These are phyloP conservation scores for Liriodendron chinense DNA, from an alignment of 164 flowering plant species.

Conservation along the genomic window DNA sequence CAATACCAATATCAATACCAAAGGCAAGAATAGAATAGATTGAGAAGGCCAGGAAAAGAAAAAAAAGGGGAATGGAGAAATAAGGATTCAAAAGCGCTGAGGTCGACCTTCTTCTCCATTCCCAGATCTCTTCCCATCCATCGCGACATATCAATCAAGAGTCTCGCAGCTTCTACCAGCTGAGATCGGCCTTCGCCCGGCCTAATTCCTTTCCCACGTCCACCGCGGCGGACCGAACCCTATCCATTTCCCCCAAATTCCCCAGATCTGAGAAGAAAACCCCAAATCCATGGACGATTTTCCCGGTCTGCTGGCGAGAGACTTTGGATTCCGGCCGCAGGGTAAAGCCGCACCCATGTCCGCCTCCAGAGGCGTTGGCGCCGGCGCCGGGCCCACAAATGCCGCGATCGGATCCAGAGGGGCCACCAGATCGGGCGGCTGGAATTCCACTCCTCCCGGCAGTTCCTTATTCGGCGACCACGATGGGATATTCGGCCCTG, in stretches of 20 bases:
- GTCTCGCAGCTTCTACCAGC: conserved; percentile 3
- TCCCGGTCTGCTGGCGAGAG: conserved; percentile 48
- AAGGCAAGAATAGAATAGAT: background rate
- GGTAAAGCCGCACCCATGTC: conserved; percentile 79
- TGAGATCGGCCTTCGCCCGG: background rate
- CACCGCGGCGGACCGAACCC: background rate
- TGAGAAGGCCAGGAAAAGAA: no score
- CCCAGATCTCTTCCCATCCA: background rate
- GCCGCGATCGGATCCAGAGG: conserved; percentile 31
- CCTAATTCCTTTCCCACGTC: background rate
- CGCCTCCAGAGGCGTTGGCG: conserved; percentile 29
- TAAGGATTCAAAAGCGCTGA: background rate
- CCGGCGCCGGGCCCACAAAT: conserved; percentile 10
- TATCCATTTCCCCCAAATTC: background rate
- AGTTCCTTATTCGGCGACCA: conserved; percentile 34
- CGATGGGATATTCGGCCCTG: conserved; percentile 27
- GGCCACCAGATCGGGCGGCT: conserved; percentile 12
- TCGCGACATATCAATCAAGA: background rate
- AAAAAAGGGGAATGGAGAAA: no score
- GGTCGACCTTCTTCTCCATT: background rate
- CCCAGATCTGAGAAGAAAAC: background rate
- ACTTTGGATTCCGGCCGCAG: conserved; percentile 60
- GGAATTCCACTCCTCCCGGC: conserved; percentile 21
- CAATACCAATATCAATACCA: background rate
- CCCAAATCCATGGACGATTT: conserved; percentile 53